Evolutionary conservation across 208 protist species (phyloP), one percentile per base, ranked within the genome.

Genomic region (Trypanosoma brucei): DNA sequence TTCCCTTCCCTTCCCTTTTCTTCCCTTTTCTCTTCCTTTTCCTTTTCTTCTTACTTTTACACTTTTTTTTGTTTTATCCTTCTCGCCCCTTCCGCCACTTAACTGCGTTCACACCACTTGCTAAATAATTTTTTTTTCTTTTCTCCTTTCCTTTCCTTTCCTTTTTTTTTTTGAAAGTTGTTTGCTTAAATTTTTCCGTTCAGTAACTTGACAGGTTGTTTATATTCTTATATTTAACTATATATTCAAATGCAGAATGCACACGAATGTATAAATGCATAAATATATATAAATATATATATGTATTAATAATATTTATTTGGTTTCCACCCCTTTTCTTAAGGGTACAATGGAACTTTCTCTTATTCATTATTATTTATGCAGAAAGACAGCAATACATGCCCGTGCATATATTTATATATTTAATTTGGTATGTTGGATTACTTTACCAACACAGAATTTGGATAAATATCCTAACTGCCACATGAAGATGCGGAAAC

Each of bases 61-160:
- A 39, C 58, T 63, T 2, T 8, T 49, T 55, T 56, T 57, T 61
- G 59, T 62, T 72, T 73, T 75, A 44, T 44, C 33, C 37, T 57
- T 66, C n/a, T 66, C 55, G 46, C 37, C 38, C 4, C 31, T 46
- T 37, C 34, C 14, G 14, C 34, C 14, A 13, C 31, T 48, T 8
- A n/a, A n/a, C 45, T 36, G 48, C 34, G 42, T 38, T 22, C 39
- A 44, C 30, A 51, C 45, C 14, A 8, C 35, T 35, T 11, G 30
- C 51, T 31, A 53, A 7, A 38, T 38, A 7, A 22, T 49, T 49
- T 33, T 48, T 48, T 9, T 61, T 49, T 50, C 50, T 56, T 44
- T 38, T 61, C 51, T 38, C 49, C 37, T 60, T 37, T 30, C 35
- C 55, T 48, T 45, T 45, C 42, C 9, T 70, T 55, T 70, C 39